Base-by-base conservation (phyloP, 768 basidiomycete species). In the Leccinum boreale region DNA sequence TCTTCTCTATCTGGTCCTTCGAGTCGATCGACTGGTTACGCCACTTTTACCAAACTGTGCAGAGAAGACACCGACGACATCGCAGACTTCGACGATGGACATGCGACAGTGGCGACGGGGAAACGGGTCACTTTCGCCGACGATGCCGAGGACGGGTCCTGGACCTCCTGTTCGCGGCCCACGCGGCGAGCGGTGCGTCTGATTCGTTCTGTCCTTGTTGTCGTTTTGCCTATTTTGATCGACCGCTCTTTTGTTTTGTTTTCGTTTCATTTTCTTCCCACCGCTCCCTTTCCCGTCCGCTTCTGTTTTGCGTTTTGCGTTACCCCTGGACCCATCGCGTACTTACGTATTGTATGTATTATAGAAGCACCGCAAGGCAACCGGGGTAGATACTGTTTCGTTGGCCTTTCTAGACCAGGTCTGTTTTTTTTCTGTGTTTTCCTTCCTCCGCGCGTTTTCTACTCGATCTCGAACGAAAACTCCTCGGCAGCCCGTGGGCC, bases 61-160 rank as follows among this genome's bases (percentile, higher is more conserved):
- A 62, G 60, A 58, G 64, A 61, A 67, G 72, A 67, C 58, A 62
- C 60, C 62, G 68, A 69, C 14, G 71, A 72, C 36, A 64, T 59
- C 64, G 62, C 56, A 55, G 47, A 55, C 50, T 65, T 61, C 61
- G 68, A 68, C 31, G 59, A 72, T 24, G 65, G 64, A 31, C 46
- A 42, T 5, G 52, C 35, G 33, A 52, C 56, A 31, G 60, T 62
- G 55, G 58, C 58, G 31, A 65, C 62, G 58, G 64, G 60, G 52
- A 67, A 72, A 59, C 62, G 72, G 6, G 64, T 58, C 42, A 50
- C 60, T 59, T 62, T 67, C 55, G 48, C 65, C 55, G 67, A 67
- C 45, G 59, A 64, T 7, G 55, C 52, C 52, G 65, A 68, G 36
- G 58, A 56, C 14, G 72, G 60, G 36, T 42, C 61, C 14, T 42